A percentile compares a stretch with the other conserved stretches of the same genome.
Conservation (phyloP, 129 eudicot genomes). For the Escallonia rubra region DNA sequence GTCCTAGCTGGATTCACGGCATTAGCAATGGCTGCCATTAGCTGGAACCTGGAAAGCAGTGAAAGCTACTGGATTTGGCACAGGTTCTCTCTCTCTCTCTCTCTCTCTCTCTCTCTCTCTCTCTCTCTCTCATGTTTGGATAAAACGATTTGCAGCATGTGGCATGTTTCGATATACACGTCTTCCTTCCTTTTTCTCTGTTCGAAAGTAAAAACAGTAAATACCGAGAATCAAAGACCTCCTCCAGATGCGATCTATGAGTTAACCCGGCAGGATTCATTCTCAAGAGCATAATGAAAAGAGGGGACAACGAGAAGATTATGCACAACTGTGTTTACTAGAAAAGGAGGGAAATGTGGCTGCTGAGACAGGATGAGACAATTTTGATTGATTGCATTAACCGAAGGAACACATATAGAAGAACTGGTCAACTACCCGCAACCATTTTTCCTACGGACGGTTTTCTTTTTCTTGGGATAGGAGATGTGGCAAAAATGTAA, state of each 20-base stretch:
- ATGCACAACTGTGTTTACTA: not conserved
- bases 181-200: conserved; percentile 77
- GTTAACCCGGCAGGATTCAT: conserved; percentile 70
- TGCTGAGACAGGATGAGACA: not conserved
- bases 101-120: not conserved
- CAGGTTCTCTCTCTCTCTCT: conserved; percentile 46
- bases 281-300: conserved; percentile 27
- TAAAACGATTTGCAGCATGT: conserved; percentile 46
- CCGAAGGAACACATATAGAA: not conserved
- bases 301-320: not conserved
- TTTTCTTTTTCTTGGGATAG: not conserved
- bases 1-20: conserved; percentile 61
- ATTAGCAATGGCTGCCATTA: conserved; percentile 72
- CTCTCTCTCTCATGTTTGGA: conserved; percentile 12
- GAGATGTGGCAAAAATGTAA: conserved; percentile 24
- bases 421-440: not conserved
- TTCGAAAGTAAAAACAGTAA: conserved; percentile 42
- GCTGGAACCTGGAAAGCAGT: conserved; percentile 76
- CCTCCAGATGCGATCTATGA: conserved; percentile 31
- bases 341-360: not conserved
- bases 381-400: not conserved
- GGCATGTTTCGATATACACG: conserved; percentile 71
- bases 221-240: conserved; percentile 28
- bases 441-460: not conserved
- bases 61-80: conserved; percentile 97